phyloP scores from a whole-genome alignment of 371 early-diverging fungal genomes.

The Rhizopus arrhizus region DNA sequence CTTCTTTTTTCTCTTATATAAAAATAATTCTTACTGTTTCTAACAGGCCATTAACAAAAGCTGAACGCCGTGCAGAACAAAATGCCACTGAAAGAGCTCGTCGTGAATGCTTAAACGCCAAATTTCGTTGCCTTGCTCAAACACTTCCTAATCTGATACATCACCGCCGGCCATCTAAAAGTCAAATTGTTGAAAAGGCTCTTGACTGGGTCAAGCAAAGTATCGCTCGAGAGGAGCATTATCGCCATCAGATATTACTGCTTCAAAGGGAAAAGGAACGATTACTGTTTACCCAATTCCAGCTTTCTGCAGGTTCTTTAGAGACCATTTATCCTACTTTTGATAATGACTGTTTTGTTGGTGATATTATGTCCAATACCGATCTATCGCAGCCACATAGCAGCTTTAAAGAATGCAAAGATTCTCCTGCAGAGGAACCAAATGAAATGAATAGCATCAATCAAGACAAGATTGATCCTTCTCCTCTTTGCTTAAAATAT shows the following conservation, averaged over 20 bases:
- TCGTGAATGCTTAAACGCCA: constrained; percentile 66
- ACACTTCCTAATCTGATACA: constrained; percentile 63
- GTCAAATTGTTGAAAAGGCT: constrained; percentile 68
- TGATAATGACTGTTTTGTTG: neutral
- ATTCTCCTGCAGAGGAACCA: too few species aligned
- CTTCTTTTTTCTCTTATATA: neutral
- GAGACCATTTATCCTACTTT: neutral
- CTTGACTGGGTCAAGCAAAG: constrained; percentile 56
- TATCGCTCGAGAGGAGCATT: constrained; percentile 30
- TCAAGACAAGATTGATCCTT: too few species aligned
- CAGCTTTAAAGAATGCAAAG: too few species aligned
- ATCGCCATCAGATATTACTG: constrained; percentile 28
- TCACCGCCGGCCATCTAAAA: constrained; percentile 66
- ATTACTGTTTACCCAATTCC: constrained; percentile 12
- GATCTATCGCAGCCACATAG: too few species aligned
- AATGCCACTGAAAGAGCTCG: constrained; percentile 78
- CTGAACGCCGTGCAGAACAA: constrained; percentile 70
- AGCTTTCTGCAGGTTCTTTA: neutral
- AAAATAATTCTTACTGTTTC: neutral
- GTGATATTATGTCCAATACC: too few species aligned
- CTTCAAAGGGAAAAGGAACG: constrained; percentile 40
- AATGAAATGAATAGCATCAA: too few species aligned
- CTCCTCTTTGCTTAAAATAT: too few species aligned
- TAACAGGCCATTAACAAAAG: constrained; percentile 24
- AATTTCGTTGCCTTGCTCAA: constrained; percentile 68